Base-by-base conservation (phyloP, 2,329 filamentous ascomycete species). In the Diaporthe citri region DNA sequence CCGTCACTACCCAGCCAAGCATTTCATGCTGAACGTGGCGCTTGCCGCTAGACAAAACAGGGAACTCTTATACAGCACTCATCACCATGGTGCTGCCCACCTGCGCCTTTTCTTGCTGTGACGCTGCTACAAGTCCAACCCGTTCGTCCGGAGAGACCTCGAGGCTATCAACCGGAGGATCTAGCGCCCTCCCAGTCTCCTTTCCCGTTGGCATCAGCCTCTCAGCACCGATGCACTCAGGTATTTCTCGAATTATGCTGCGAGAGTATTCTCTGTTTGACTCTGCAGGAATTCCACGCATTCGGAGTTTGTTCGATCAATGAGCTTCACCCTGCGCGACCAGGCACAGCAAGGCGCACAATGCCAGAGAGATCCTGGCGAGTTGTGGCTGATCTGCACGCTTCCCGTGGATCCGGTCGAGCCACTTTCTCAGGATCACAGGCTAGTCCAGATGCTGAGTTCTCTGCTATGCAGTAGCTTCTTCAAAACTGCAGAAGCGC, bases 381-480 rank as follows among this genome's bases (percentile, higher is more conserved):
- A 25, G 15, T 12, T 41, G 48, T 41, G 39, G 60, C 60, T 69
- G 64, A 69, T 55, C 48, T 55, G 48, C 64, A 69, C 9, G 34
- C 64, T 55, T 72, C 70, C 39, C 70, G 56, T 72, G 36, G 56
- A 41, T 59, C 43, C 55, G 69, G 39, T n/a, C 69, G 41, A 48
- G 43, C 36, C 55, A 71, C 55, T 36, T 31, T 20, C 39, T 59
- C 28, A 36, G 22, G n/a, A n/a, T 41, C 13, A 22, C 17, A 36
- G 25, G n/a, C 34, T 60, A 52, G 31, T 48, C 17, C 8, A 20
- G 46, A 39, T 52, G 69, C 34, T 51, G 39, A 62, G 25, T 36
- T 31, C 56, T 48, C n/a, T 62, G n/a, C 64, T 25, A 10, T 67
- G 64, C 64, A 67, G 64, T 62, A 52, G 56, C 52, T 41, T 55